Conservation (phyloP, 129 eudicot genomes). For the Flaveria bidentis region DNA sequence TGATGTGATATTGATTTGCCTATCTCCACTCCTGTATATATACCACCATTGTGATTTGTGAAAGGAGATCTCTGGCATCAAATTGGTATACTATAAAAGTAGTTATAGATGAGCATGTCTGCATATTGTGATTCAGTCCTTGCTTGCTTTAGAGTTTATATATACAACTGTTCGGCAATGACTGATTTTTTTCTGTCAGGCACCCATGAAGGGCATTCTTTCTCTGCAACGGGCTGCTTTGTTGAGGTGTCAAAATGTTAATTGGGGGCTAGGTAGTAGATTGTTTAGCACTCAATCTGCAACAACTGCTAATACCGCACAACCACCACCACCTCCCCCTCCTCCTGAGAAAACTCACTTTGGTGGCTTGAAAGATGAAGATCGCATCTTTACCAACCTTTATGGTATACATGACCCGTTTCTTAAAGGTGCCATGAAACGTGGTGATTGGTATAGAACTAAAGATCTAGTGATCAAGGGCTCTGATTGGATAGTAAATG, state of each 20-base stretch:
- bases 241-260: slow-evolving; percentile 44
- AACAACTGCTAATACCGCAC: slow-evolving; percentile 70
- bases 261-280: slow-evolving; percentile 49
- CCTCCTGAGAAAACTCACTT: slow-evolving; percentile 97
- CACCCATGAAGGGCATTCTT: slow-evolving; percentile 76
- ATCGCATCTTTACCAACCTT: slow-evolving; percentile 91
- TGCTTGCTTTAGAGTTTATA: background rate
- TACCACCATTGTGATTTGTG: no score
- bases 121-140: background rate
- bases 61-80: no score
- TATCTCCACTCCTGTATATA: no score
- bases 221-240: slow-evolving; percentile 61
- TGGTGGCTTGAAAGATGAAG: slow-evolving; percentile 97
- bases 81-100: background rate
- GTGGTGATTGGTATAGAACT: slow-evolving; percentile 97
- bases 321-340: slow-evolving; percentile 62
- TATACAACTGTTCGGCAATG: background rate
- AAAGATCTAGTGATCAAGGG: slow-evolving; percentile 94
- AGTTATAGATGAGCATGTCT: background rate
- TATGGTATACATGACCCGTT: slow-evolving; percentile 92
- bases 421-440: slow-evolving; percentile 96
- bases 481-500: slow-evolving; percentile 89
- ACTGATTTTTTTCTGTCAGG: slow-evolving; percentile 37
- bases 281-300: slow-evolving; percentile 83
- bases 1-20: background rate